Conservation (phyloP, 495 filamentous ascomycete genomes). For the Talaromyces thailandensis region DNA sequence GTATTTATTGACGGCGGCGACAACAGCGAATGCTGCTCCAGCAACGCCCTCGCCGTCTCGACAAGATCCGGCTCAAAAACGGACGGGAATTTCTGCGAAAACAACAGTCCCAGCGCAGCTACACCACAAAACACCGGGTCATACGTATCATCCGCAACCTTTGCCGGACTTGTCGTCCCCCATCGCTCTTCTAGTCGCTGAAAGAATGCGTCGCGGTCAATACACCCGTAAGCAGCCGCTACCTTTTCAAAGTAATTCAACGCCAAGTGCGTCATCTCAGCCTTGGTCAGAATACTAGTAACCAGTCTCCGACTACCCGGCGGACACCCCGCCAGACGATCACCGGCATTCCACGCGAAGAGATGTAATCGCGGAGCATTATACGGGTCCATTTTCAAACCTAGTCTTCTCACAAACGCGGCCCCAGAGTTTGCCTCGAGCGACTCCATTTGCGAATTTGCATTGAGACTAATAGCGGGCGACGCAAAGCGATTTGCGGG, state of each 20-base stretch:
- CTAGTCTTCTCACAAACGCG: constrained; percentile 40
- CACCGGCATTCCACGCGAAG: constrained; percentile 45
- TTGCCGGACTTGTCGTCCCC: constrained; percentile 7
- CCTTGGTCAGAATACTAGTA: constrained; percentile 24
- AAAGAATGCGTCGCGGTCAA: constrained; percentile 25
- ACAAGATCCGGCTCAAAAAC: constrained; percentile 26
- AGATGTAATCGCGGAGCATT: constrained; percentile 40
- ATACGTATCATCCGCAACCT: constrained; percentile 8
- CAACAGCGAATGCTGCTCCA: constrained; percentile 30
- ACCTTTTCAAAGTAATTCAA: constrained; percentile 39
- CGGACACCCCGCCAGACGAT: constrained; percentile 18
- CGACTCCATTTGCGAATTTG: constrained; percentile 19
- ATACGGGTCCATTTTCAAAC: constrained; percentile 36
- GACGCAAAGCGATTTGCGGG: not conserved
- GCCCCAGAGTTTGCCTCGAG: constrained; percentile 42
- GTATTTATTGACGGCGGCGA: constrained; percentile 25
- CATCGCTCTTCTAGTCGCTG: constrained; percentile 23
- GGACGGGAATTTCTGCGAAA: constrained; percentile 23
- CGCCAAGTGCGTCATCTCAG: constrained; percentile 24
- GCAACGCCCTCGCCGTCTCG: constrained; percentile 30
- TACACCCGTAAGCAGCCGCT: constrained; percentile 38
- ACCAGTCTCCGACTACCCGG: constrained; percentile 10
- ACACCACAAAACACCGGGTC: constrained; percentile 32
- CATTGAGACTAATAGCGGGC: constrained; percentile 5
- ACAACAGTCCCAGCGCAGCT: constrained; percentile 38